phyloP scores from a whole-genome alignment of 306 rosid genomes.

The Fragaria vesca region DNA sequence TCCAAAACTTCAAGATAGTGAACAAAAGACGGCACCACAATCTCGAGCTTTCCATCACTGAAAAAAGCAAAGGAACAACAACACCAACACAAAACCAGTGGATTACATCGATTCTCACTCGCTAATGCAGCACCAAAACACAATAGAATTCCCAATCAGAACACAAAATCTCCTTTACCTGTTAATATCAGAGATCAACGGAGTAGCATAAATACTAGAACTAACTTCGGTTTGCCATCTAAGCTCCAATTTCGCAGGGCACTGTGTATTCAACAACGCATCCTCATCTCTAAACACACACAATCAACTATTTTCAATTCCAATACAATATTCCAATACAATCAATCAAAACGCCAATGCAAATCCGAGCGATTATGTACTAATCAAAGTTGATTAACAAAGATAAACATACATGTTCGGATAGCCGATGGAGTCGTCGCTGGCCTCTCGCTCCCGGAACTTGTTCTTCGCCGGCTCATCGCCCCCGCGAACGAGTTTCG shows the following conservation, averaged over 20 bases:
- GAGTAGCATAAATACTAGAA: constrained; percentile 91
- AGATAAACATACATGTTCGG: constrained; percentile 63
- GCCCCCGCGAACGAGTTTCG: constrained; percentile 41
- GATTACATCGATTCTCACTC: background rate
- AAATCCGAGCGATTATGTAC: background rate
- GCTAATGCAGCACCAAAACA: background rate
- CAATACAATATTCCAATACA: background rate
- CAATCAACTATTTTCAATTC: background rate
- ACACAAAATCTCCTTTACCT: constrained; percentile 40
- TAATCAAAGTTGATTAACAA: background rate
- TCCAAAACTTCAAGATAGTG: constrained; percentile 97
- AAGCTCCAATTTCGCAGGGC: constrained; percentile 94
- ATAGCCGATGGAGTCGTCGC: constrained; percentile 74
- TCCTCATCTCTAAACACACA: constrained; percentile 71
- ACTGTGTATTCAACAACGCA: constrained; percentile 72
- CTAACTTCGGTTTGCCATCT: constrained; percentile 99
- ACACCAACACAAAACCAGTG: background rate
- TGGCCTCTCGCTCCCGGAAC: constrained; percentile 87
- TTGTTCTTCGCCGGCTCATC: constrained; percentile 55
- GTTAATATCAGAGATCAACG: constrained; percentile 92
- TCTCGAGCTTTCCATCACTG: constrained; percentile 97
- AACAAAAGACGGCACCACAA: constrained; percentile 92
- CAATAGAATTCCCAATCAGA: background rate
- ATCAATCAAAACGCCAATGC: constrained; percentile 12
- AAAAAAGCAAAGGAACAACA: constrained; percentile 9